Base-by-base conservation (phyloP, 805 yeast species). In the Pichia manshurica region DNA sequence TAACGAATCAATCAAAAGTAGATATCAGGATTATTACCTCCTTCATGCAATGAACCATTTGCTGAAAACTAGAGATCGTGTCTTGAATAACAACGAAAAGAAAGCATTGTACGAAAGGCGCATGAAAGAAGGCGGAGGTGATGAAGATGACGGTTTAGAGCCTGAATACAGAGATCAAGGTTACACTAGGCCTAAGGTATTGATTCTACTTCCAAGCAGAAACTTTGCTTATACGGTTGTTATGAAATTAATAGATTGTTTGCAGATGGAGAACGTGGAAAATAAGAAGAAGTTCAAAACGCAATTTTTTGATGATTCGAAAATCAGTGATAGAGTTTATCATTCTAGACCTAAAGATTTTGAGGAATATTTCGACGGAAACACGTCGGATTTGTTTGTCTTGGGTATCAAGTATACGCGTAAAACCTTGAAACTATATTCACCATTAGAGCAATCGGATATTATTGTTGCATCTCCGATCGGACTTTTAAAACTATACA, bases 371-470 rank as follows among this genome's bases (percentile, higher is more conserved):
- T 93, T 93, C 68, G 79, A 80, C 51, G 99, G 99, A 13, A 91
- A 90, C 67, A 80, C 90, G 13, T 87, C 86, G 60, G 99, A 93
- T 69, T 83, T 86, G 67, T 93, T 93, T 66, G 84, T 93, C 46
- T 56, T 93, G 5, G 98, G 99, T n/a, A 59, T 87, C 33, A 93
- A 91, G 65, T 81, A 89, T 64, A 88, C 97, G 1, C 77, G 96
- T 59, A 91, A 89, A 62, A 76, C 96, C 0, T 61, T 91, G 48
- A 90, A 89, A 65, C 69, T 93, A 31, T 93, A 84, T 65, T 77
- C 96, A 13, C 80, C 87, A 21, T 88, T 88, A 59, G 86, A 87
- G 60, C 79, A 81, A 39, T 82, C 95, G 1, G 99, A 93, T 66
- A 71, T 93, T 16, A 81, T 93, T 13, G 63, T 93, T 23, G 96